These are phyloP conservation scores for Lactarius psammicola DNA, from an alignment of 768 basidiomycete genomes.

Conservation along the genomic window DNA sequence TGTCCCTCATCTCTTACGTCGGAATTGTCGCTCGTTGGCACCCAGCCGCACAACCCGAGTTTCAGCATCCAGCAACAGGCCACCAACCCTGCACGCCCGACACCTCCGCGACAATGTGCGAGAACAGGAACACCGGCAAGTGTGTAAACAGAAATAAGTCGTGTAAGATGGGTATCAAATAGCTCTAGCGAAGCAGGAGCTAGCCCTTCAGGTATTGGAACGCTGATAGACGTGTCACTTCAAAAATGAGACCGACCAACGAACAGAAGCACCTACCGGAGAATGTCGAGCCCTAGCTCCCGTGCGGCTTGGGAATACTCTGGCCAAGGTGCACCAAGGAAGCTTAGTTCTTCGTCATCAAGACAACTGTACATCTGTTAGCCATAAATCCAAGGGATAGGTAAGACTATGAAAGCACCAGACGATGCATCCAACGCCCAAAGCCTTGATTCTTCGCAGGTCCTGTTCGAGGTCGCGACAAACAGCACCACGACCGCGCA, in stretches of 20 bases:
- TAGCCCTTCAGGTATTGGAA: constrained; percentile 90
- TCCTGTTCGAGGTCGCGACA: constrained; percentile 81
- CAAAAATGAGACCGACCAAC: not conserved
- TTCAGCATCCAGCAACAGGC: constrained; percentile 93
- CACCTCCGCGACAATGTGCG: constrained; percentile 91
- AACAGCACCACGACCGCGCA: constrained; percentile 76
- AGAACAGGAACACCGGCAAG: constrained; percentile 68
- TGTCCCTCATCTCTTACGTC: constrained; percentile 13
- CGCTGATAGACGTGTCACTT: constrained; percentile 41
- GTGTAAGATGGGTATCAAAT: constrained; percentile 65
- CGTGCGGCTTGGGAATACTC: constrained; percentile 67
- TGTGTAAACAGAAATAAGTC: constrained; percentile 69
- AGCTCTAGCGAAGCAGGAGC: constrained; percentile 57
- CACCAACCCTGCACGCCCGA: constrained; percentile 89
- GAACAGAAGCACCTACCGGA: constrained; percentile 51
- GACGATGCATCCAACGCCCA: constrained; percentile 77
- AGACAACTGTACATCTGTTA: constrained; percentile 56
- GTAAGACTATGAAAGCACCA: constrained; percentile 50
- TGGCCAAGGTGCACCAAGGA: constrained; percentile 83
- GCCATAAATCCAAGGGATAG: not conserved
- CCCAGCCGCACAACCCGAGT: constrained; percentile 84
- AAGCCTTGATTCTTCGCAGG: constrained; percentile 65
- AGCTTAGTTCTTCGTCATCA: constrained; percentile 78
- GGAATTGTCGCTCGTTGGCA: constrained; percentile 33
- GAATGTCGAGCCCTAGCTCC: constrained; percentile 68